Base-by-base conservation (phyloP, 2,329 filamentous ascomycete genomes). In the Pseudocercospora macadamiae region DNA sequence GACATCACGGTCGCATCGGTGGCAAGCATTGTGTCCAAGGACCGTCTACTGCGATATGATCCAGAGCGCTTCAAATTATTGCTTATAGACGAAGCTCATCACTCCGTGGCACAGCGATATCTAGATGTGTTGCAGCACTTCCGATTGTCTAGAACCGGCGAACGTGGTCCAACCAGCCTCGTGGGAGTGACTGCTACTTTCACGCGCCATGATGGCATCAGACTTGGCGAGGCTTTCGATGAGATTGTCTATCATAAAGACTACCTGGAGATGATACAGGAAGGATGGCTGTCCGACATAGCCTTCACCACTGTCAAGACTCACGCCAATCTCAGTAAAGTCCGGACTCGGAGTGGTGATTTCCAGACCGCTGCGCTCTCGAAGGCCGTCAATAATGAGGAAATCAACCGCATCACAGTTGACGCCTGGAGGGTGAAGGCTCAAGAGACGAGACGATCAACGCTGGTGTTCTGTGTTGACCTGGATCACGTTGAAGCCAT, bases 1-100 rank as follows among this genome's bases (percentile, higher is more conserved):
- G 93, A 99, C 74, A 97, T 99, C 66, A 97, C 93, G 7, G 83
- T 99, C 52, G 95, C 93, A 44, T 97, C 93, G 30, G 83, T 99
- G 32, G 87, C 89, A 70, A 97, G 91, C 73, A 86, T 99, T 66
- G 85, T 82, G 6, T 42, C 56, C 12, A 96, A 85, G 10, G 84
- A 88, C 53, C 85, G 95, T 1, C 82, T 97, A n/a, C 71, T 75
- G 32, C 97, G 96, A 71, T 97, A 93, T 68, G 85, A 96, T 65
- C 89, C 92, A 0, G 75, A 74, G 0, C 80, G 79, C 6, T 97
- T 93, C 80, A 99, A 99, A 75, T 84, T 99, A 0, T 79, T 99
- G 0, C 82, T 99, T 2, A 93, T 99, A 3, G 95, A 99, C 65
- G 95, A 99, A 76, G 95, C 93, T 3, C 95, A 99, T 73, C 95